phyloP scores from a whole-genome alignment of 352 stramenopile genomes.

The Phytophthora chlamydospora region DNA sequence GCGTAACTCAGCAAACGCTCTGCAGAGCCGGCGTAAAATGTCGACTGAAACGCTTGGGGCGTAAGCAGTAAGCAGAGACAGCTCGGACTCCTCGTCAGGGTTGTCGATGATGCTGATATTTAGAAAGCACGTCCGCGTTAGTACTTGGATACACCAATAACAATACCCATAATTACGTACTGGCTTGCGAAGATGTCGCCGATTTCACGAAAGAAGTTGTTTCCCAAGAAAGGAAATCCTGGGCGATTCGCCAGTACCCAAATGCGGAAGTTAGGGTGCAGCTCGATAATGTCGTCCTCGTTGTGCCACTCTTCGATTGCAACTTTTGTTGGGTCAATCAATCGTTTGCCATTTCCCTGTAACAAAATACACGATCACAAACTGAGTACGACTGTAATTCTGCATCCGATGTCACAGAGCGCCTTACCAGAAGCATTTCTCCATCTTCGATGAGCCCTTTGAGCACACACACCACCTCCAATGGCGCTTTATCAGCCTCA shows the following conservation, averaged over 20 bases:
- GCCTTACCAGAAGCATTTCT: constrained; percentile 89
- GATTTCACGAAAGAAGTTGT: constrained; percentile 95
- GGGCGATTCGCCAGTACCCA: constrained; percentile 96
- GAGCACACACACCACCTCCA: constrained; percentile 95
- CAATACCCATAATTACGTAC: constrained; percentile 36
- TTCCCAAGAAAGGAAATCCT: constrained; percentile 97
- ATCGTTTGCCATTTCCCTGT: constrained; percentile 87
- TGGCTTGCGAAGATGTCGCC: constrained; percentile 94
- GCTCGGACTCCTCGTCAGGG: constrained; percentile 91
- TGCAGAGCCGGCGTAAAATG: constrained; percentile 84
- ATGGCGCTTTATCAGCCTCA: constrained; percentile 96
- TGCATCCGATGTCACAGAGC: background rate
- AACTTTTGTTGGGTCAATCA: constrained; percentile 78
- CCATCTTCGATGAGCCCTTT: constrained; percentile 97
- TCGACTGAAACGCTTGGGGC: constrained; percentile 82
- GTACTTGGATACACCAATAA: background rate
- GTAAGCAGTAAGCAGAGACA: constrained; percentile 90
- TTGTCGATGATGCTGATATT: constrained; percentile 84
- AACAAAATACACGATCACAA: background rate
- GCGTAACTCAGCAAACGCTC: constrained; percentile 92
- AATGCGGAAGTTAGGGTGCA: constrained; percentile 94
- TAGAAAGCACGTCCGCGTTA: constrained; percentile 3
- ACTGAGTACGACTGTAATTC: too few relatives aligned
- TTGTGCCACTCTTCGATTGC: constrained; percentile 65
- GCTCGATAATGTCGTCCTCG: constrained; percentile 83